Base-by-base conservation (phyloP, 208 protist genomes). In the Tritrichomonas foetus region DNA sequence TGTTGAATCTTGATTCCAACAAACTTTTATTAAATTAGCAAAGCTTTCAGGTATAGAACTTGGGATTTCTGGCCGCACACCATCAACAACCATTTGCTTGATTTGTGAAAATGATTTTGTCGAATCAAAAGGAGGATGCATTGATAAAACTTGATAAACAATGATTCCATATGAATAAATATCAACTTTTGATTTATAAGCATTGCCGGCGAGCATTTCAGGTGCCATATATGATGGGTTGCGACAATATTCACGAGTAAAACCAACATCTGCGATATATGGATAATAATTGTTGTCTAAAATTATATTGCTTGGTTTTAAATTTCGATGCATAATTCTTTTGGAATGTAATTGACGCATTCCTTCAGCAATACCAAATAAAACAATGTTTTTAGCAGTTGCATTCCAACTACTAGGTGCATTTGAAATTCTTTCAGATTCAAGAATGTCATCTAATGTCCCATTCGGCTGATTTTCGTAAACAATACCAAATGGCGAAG, bases 131-230 rank as follows among this genome's bases (percentile, higher is more conserved):
- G 96, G 96, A 64, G 94, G 95, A 13, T 57, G 16, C 20, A 96
- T 44, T n/a, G 78, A n/a, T 9, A 25, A 30, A 36, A 96, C 41
- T 93, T 96, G 95, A 82, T 96, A 96, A 49, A 95, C 50, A 25
- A 96, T 92, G 55, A 95, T 96, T 33, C 96, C 96, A 39, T 96
- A 93, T 25, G 95, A 92, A 95, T 95, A 96, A n/a, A 96, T 94
- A 47, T 96, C 96, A 30, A 53, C 92, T 75, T 96, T 96, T 2
- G 55, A 39, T 61, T 93, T 61, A 94, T 96, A 96, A 41, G 47
- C 0, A 1, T 89, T 36, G 39, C 78, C 78, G 53, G 78, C 9
- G 14, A 44, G 41, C 0, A 89, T 39, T 94, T 96, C 96, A 36
- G 95, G 95, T 14, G 95, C 93, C 93, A 96, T 95, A 94, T 96